Evolutionary conservation across 1,284 basidiomycete genomes (phyloP).

Genomic region (Filobasidium uniguttulatum): DNA sequence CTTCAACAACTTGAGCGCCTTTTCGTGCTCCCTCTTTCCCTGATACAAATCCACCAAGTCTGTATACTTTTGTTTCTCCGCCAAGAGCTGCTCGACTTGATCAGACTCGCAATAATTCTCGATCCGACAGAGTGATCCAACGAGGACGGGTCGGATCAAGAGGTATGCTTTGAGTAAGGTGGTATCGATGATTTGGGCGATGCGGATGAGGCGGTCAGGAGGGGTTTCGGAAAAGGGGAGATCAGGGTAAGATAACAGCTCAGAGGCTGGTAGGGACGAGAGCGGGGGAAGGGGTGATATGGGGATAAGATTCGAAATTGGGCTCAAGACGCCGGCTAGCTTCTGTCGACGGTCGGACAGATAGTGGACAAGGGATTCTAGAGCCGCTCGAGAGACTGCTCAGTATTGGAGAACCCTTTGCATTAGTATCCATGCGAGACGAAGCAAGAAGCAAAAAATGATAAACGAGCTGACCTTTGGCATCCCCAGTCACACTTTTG

Average conservation of each 20-base stretch:
- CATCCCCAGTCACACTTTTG: too few relatives aligned
- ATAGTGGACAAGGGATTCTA: constrained; percentile 41
- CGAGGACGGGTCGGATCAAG: constrained; percentile 61
- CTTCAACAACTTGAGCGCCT: constrained; percentile 67
- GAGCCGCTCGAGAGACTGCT: constrained; percentile 27
- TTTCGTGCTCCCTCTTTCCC: constrained; percentile 86
- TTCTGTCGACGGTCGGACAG: constrained; percentile 76
- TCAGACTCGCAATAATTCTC: constrained; percentile 96
- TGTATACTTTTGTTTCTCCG: constrained; percentile 68
- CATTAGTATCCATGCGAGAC: too few relatives aligned
- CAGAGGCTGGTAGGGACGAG: constrained; percentile 44
- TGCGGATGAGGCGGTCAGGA: constrained; percentile 65
- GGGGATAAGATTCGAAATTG: constrained; percentile 55
- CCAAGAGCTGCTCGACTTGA: constrained; percentile 80
- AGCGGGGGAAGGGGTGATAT: constrained; percentile 23
- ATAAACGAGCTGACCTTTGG: too few relatives aligned
- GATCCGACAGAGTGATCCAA: constrained; percentile 77
- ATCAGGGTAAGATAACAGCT: constrained; percentile 60
- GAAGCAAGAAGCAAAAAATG: too few relatives aligned
- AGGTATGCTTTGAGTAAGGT: constrained; percentile 90
- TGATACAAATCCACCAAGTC: constrained; percentile 87
- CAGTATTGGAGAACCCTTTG: too few relatives aligned
- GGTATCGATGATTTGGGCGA: constrained; percentile 89
- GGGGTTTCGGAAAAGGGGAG: constrained; percentile 54
- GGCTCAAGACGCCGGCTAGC: constrained; percentile 56